A percentile compares a stretch with the other conserved stretches of the same genome.
Evolutionary conservation across 768 basidiomycete species (phyloP).

Genomic region (Phanerodontia chrysosporium): DNA sequence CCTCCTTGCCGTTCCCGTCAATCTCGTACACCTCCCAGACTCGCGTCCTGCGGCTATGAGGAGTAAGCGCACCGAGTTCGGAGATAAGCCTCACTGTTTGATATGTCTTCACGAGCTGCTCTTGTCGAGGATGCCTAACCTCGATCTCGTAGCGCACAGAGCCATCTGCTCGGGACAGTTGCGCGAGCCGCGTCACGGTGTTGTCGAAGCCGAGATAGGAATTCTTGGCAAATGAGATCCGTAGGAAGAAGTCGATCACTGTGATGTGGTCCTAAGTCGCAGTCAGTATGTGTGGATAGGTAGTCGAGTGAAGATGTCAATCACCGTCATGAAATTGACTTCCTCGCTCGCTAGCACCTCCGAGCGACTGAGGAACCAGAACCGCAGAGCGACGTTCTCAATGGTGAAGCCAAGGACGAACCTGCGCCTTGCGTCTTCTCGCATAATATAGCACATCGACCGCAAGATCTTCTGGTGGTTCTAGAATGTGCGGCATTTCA

Average conservation of each 20-base stretch:
- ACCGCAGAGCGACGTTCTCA: background rate
- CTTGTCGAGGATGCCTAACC: background rate
- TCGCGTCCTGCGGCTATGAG: background rate
- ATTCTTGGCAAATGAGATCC: background rate
- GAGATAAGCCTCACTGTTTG: background rate
- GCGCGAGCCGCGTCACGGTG: background rate
- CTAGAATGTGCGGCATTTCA: background rate
- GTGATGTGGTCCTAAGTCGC: background rate
- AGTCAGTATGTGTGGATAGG: background rate
- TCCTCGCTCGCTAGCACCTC: background rate
- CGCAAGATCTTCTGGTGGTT: background rate
- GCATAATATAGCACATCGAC: background rate
- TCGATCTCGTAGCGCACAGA: background rate
- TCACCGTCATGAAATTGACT: background rate
- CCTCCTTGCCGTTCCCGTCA: too few relatives aligned
- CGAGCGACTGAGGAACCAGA: background rate
- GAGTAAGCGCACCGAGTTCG: background rate
- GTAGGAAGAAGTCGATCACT: background rate
- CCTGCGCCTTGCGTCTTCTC: background rate
- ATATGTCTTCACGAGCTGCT: background rate
- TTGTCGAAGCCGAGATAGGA: slow-evolving; percentile 1
- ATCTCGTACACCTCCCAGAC: slow-evolving; percentile 3
- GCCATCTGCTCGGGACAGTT: background rate
- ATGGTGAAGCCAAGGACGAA: background rate
- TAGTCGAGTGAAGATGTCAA: background rate